Conservation (phyloP, 768 basidiomycete genomes). For the Rhizopogon roseolus region DNA sequence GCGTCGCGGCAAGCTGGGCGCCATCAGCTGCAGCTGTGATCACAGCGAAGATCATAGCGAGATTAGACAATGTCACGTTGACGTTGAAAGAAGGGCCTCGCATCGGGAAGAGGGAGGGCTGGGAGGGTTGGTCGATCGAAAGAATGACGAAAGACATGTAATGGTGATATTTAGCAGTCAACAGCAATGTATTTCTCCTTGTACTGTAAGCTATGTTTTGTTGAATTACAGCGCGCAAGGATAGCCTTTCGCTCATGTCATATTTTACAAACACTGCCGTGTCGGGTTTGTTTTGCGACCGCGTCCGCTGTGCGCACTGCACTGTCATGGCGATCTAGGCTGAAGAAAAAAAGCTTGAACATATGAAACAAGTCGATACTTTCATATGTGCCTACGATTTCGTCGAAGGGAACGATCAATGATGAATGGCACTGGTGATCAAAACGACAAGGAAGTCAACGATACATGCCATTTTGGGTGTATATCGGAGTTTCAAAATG, state of each 20-base stretch:
- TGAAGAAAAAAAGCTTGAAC: background rate
- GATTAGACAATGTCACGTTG: slow-evolving; percentile 16
- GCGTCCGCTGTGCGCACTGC: no score
- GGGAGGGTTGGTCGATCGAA: slow-evolving; percentile 33
- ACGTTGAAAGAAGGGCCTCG: slow-evolving; percentile 21
- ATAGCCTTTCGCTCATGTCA: no score
- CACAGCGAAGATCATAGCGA: slow-evolving; percentile 32
- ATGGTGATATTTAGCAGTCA: background rate
- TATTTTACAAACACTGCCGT: no score
- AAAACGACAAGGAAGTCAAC: background rate
- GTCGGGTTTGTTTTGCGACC: no score
- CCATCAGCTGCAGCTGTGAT: slow-evolving; percentile 44
- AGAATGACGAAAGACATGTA: background rate
- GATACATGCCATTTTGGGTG: background rate
- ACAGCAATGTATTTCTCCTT: background rate
- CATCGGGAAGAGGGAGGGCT: slow-evolving; percentile 36
- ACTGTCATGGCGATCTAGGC: no score
- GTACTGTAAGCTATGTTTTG: background rate
- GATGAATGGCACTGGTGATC: background rate
- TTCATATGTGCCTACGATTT: background rate
- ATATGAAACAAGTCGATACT: background rate
- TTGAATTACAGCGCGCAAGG: no score
- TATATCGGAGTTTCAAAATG: slow-evolving; percentile 13
- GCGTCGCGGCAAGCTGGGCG: slow-evolving; percentile 45
- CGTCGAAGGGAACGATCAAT: background rate